A percentile compares a stretch with the other conserved stretches of the same genome.
phyloP scores from a whole-genome alignment of 345 rosid species.

The Eucalyptus urophylla region DNA sequence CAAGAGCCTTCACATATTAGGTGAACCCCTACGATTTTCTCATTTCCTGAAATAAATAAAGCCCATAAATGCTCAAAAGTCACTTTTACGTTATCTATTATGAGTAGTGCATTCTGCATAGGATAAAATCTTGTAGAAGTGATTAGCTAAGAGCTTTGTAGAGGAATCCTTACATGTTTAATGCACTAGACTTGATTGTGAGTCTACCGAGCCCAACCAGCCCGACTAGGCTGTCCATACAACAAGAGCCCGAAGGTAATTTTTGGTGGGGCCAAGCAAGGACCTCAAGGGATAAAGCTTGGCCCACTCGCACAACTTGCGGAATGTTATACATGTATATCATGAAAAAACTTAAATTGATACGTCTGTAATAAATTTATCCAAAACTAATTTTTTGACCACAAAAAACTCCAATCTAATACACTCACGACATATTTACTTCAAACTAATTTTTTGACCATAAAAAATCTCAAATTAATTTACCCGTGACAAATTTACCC shows the following conservation, averaged over 20 bases:
- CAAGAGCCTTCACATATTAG: not conserved
- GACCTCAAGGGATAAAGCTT: not conserved
- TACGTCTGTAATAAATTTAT: fast-evolving
- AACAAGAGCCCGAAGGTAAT: too few species aligned
- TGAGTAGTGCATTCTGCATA: not conserved
- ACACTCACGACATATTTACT: fast-evolving
- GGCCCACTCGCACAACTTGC: fast-evolving
- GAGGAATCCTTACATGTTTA: not conserved
- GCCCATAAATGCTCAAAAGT: not conserved
- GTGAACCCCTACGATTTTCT: not conserved
- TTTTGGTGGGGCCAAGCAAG: not conserved
- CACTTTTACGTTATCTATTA: not conserved
- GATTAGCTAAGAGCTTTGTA: not conserved
- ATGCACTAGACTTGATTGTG: not conserved
- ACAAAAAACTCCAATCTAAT: too few species aligned
- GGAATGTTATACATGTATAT: not conserved
- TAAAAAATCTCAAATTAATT: too few species aligned
- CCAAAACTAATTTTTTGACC: fast-evolving
- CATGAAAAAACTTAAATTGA: too few species aligned
- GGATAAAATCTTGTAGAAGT: not conserved
- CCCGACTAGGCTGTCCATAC: not conserved
- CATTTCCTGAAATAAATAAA: not conserved
- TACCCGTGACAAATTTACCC: fast-evolving
- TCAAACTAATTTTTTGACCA: too few species aligned
- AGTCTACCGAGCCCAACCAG: not conserved